Evolutionary conservation across 192 early-diverging fungal genomes (phyloP), one percentile per base, ranked within the genome.

Genomic region (Backusella luteola): DNA sequence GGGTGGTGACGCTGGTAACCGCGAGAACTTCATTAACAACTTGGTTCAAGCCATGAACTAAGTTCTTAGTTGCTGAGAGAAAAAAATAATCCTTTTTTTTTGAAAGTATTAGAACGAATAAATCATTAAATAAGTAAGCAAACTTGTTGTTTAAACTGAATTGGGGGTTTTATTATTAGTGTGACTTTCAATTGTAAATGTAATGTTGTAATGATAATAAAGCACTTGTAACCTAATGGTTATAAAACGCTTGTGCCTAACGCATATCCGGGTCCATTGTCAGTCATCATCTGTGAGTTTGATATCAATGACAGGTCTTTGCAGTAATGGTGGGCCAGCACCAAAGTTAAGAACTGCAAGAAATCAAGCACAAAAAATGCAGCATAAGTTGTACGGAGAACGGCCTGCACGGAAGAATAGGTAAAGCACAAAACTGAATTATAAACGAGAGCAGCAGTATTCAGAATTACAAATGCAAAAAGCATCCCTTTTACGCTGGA

Each of bases 41-140:
- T 91, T 99, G 77, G 89, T 99, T 80, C 95, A 93, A 80, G 89
- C 90, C 86, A 99, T 99, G 97, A 94, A 96, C 90, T 99, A 98
- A 88, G 35, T 34, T 68, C n/a, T 8, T 66, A n/a, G 17, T 36
- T 68, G 32, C 17, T 67, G 29, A 67, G 34, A 67, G 34, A 68
- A 35, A 35, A 68, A 68, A 8, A 36, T 32, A 32, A 2, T 9
- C 1, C 2, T 35, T 68, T 34, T 68, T 67, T 67, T 68, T 68
- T 68, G 2, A 44, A 44, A 44, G 42, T 68, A 35, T 68, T 35
- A 68, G 19, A 68, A 68, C 46, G 21, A 49, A 68, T 63, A 63
- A 63, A 63, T 63, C 56, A 63, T 63, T 63, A 63, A 63, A 63
- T 63, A 63, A 63, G 56, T 63, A 63, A 63, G 56, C 56, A 63